Conservation (phyloP, 192 early-diverging fungal genomes). For the Backusella luteola region DNA sequence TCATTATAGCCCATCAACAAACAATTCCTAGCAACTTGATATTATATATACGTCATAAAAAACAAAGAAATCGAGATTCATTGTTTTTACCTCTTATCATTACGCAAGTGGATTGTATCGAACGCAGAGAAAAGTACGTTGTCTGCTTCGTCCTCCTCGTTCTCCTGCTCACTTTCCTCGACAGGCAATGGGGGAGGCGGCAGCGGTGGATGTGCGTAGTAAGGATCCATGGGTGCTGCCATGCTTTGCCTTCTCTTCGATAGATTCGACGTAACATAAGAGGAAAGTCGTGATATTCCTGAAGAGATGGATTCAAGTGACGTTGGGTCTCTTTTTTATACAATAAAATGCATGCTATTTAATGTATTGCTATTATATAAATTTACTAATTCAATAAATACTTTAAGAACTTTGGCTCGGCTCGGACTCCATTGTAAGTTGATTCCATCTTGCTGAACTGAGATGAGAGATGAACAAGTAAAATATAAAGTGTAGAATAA, state of each 20-base stretch:
- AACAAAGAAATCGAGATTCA: background rate
- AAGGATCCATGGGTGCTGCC: conserved; percentile 11
- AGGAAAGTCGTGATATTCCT: conserved; percentile 58
- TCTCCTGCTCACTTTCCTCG: conserved; percentile 9
- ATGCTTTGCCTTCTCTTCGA: conserved; percentile 35
- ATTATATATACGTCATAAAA: conserved; percentile 1
- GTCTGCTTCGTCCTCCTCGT: conserved; percentile 12
- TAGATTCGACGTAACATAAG: conserved; percentile 62
- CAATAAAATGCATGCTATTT: background rate
- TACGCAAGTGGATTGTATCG: background rate
- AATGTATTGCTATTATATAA: background rate
- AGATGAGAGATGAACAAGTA: background rate
- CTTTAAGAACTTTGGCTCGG: conserved; percentile 52
- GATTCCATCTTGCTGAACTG: conserved; percentile 8
- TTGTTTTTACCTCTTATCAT: background rate
- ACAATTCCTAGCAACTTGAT: conserved; percentile 25
- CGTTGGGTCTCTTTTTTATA: conserved; percentile 54
- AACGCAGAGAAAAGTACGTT: background rate
- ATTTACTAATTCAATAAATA: conserved; percentile 5
- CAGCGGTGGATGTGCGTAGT: conserved; percentile 17
- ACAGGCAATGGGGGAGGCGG: conserved; percentile 25
- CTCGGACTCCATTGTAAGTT: conserved; percentile 36
- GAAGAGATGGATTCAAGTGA: conserved; percentile 59
- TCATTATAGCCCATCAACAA: conserved; percentile 66
- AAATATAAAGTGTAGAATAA: background rate